phyloP scores from a whole-genome alignment of 2,329 filamentous ascomycete species.

The Gnomoniopsis sp. region DNA sequence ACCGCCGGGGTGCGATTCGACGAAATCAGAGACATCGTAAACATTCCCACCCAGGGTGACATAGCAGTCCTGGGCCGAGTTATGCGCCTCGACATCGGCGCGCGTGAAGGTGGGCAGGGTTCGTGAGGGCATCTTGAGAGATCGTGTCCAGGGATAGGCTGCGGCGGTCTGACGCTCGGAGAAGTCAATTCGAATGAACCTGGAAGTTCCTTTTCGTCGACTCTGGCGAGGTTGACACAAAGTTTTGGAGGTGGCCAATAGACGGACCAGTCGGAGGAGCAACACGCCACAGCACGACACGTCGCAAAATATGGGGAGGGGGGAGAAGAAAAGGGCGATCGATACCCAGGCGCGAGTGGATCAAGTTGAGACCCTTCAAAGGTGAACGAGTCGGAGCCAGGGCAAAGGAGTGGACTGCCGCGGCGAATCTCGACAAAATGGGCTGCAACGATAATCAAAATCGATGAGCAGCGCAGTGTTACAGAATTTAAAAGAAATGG shows the following conservation, averaged over 20 bases:
- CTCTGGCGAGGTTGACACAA: not conserved
- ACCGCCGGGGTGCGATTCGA: conserved; percentile 88
- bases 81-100: conserved; percentile 79
- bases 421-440: not conserved
- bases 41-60: conserved; percentile 87
- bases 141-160: too few relatives aligned
- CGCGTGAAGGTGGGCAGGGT: conserved; percentile 80
- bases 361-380: not conserved
- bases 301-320: too few relatives aligned
- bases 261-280: too few relatives aligned
- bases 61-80: conserved; percentile 80
- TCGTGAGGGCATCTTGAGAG: conserved; percentile 65
- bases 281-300: conserved; percentile 9
- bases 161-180: not conserved
- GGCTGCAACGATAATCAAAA: too few relatives aligned
- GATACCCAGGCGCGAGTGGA: conserved; percentile 9
- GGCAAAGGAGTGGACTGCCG: not conserved
- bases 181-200: not conserved
- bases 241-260: not conserved
- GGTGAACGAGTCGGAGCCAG: not conserved
- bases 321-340: not conserved
- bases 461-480: not conserved
- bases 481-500: not conserved
- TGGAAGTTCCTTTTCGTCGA: not conserved
- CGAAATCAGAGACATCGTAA: conserved; percentile 90